Conservation (phyloP, 495 filamentous ascomycete genomes). For the Tetracladium setigerum region DNA sequence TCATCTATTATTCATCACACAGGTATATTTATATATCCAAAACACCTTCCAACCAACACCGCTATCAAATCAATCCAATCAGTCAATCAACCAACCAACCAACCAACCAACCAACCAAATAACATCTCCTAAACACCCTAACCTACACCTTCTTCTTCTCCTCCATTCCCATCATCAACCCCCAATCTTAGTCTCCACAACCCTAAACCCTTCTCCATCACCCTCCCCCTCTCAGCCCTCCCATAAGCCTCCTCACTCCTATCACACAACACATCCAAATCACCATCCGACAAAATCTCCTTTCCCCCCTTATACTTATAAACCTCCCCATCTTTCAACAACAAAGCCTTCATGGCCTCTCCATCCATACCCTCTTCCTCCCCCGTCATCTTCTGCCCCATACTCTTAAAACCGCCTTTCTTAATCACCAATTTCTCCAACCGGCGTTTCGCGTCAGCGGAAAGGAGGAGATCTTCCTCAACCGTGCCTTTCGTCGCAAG, state of each 20-base stretch:
- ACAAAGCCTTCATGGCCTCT: slow-evolving; percentile 49
- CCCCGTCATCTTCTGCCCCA: slow-evolving; percentile 49
- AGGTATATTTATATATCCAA: no score
- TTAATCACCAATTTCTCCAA: slow-evolving; percentile 93
- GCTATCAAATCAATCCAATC: no score
- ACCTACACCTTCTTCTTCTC: no score
- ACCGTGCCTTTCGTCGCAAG: slow-evolving; percentile 90
- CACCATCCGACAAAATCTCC: slow-evolving; percentile 64
- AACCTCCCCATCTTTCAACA: slow-evolving; percentile 59
- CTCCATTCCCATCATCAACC: slow-evolving; percentile 18
- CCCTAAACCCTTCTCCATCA: slow-evolving; percentile 54
- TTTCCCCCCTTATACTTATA: slow-evolving; percentile 47
- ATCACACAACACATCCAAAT: slow-evolving; percentile 75
- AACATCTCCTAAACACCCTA: no score
- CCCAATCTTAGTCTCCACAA: slow-evolving; percentile 55
- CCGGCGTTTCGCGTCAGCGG: slow-evolving; percentile 87
- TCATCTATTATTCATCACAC: no score
- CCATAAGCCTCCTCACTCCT: slow-evolving; percentile 79
- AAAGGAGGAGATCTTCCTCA: slow-evolving; percentile 80
- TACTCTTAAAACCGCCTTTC: slow-evolving; percentile 67
- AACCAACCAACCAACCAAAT: no score
- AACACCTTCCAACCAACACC: no score
- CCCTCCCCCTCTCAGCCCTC: slow-evolving; percentile 67
- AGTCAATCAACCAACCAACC: no score
- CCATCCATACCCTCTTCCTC: slow-evolving; percentile 47